Evolutionary conservation across 257 asterid genomes (phyloP).

Genomic region (Solanum neorickii): DNA sequence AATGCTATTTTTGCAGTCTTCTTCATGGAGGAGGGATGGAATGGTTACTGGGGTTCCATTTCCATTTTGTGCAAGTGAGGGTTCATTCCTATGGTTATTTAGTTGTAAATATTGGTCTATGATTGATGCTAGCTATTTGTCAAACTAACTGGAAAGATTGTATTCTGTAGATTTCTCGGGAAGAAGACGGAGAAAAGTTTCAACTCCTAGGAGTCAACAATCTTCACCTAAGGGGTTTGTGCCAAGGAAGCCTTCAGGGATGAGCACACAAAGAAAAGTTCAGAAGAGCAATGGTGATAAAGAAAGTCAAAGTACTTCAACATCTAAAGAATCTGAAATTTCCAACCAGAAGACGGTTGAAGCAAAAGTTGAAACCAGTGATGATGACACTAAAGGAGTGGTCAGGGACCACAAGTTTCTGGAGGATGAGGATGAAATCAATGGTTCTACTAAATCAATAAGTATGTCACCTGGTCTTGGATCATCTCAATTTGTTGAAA

Average conservation of each 20-base stretch:
- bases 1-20: conserved; percentile 37
- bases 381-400: conserved; percentile 17
- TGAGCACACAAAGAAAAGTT: conserved; percentile 47
- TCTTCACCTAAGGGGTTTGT: conserved; percentile 58
- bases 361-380: conserved; percentile 12
- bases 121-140: neutral
- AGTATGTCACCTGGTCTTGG: conserved; percentile 11
- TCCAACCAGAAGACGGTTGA: conserved; percentile 24
- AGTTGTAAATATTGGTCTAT: neutral
- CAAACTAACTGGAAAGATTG: neutral
- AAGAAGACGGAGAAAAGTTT: conserved; percentile 43
- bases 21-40: conserved; percentile 26
- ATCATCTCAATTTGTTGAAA: conserved; percentile 26
- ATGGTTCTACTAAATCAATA: conserved; percentile 9
- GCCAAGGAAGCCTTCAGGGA: conserved; percentile 51
- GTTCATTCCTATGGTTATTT: conserved; percentile 35
- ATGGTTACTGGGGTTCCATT: conserved; percentile 17
- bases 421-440: conserved; percentile 25
- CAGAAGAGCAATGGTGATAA: conserved; percentile 43
- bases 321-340: conserved; percentile 25
- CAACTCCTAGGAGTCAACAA: conserved; percentile 40
- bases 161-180: conserved; percentile 56
- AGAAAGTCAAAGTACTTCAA: conserved; percentile 23
- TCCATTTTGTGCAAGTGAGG: conserved; percentile 62
- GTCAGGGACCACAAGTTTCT: conserved; percentile 12